Base-by-base conservation (phyloP, 768 basidiomycete genomes). In the Sporobolomyces pararoseus region DNA sequence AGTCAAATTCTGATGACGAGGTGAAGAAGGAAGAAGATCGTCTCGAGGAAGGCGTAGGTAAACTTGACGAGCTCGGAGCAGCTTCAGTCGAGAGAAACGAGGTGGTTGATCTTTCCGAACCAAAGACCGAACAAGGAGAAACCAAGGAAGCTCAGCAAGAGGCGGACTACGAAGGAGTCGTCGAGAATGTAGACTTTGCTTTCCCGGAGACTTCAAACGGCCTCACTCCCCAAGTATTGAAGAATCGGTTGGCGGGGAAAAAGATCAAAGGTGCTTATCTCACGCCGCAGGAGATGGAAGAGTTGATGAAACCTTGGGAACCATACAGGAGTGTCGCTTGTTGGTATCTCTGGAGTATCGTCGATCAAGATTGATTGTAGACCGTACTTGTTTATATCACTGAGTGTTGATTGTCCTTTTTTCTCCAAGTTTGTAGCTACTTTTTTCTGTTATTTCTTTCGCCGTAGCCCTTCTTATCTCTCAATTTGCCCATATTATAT, bases 181-280 rank as follows among this genome's bases (percentile, higher is more conserved):
- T 32, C 27, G 44, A 39, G 29, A 61, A 61, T 49, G 7, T 6
- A 17, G 51, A 34, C 23, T 63, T 74, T 47, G 35, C 53, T 34
- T 66, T 77, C 59, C 70, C 75, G 35, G 51, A 67, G 39, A 66
- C 71, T 42, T 52, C 57, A 50, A 68, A 73, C 47, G 32, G 46
- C 9, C 51, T 77, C 14, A 76, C 73, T 3, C 65, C 64, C 3
- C 50, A 49, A 9, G 42, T 57, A 4, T 50, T 75, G 29, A 42
- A 52, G 65, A 35, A 61, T 27, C 58, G 76, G 12, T 37, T 77
- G 54, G 47, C 32, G 34, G 72, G 68, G 25, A 77, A 77, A 50
- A 77, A 77, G 63, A 57, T 76, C 47, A 77, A 77, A 49, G 76
- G 76, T 9, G 71, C 70, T 16, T 77, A 77, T 54, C 55, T 77